phyloP scores from a whole-genome alignment of 768 basidiomycete species.

The Mycena rebaudengoi region DNA sequence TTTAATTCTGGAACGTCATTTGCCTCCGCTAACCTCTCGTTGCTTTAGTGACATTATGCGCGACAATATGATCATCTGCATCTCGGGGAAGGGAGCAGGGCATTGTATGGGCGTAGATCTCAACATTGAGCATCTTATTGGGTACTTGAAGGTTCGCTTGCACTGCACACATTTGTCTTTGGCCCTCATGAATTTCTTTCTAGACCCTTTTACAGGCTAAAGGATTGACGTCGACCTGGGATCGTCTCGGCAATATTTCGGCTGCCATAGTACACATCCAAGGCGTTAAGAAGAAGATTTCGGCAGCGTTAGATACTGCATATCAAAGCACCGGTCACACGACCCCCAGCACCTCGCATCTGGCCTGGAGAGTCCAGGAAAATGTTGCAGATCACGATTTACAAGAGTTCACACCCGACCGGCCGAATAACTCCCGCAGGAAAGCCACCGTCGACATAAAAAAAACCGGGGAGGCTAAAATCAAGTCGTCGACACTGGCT shows the following conservation, averaged over 20 bases:
- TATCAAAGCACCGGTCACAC: not conserved
- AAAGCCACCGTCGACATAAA: not conserved
- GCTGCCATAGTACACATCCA: too few species aligned
- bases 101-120: not conserved
- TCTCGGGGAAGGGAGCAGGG: not conserved
- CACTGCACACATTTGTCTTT: too few species aligned
- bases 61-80: constrained; percentile 46
- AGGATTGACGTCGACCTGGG: too few species aligned
- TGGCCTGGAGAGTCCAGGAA: not conserved
- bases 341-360: not conserved
- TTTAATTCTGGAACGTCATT: too few species aligned
- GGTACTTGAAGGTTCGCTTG: too few species aligned
- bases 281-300: too few species aligned
- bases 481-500: not conserved
- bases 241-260: too few species aligned
- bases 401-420: not conserved
- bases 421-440: not conserved
- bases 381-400: not conserved
- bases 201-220: too few species aligned
- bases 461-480: not conserved
- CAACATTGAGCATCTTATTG: not conserved
- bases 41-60: constrained; percentile 39
- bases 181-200: too few species aligned
- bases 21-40: not conserved
- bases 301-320: too few species aligned